phyloP scores from a whole-genome alignment of 23 red algal genomes.

The Agarophyton chilense region DNA sequence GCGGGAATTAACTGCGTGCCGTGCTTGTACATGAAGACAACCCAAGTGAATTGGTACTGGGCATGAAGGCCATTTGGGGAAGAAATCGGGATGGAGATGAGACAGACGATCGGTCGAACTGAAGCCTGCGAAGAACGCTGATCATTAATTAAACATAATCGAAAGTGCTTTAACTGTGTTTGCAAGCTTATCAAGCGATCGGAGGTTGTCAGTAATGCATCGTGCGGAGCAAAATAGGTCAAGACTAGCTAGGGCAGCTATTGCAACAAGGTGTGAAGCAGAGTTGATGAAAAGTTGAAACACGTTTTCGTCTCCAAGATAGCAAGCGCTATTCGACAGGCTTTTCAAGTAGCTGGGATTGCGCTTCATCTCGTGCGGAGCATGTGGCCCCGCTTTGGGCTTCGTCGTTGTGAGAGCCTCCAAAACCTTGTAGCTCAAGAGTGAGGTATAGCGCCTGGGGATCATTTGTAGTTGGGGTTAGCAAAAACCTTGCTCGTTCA shows the following conservation, averaged over 20 bases:
- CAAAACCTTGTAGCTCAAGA: conserved; percentile 55
- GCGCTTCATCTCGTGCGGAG: neutral
- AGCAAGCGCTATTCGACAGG: neutral
- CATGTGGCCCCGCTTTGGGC: neutral
- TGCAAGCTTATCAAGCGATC: conserved; percentile 7
- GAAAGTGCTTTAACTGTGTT: neutral
- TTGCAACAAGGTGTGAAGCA: neutral
- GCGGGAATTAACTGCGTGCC: neutral
- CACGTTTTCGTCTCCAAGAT: neutral
- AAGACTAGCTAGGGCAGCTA: neutral
- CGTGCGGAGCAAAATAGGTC: neutral
- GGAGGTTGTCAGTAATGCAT: neutral
- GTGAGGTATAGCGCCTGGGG: conserved; percentile 56
- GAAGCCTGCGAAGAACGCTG: neutral
- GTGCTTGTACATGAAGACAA: neutral
- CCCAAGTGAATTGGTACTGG: neutral
- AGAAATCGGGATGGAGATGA: neutral
- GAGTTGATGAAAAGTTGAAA: neutral
- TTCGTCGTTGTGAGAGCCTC: neutral
- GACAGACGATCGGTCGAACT: neutral
- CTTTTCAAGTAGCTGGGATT: conserved; percentile 38
- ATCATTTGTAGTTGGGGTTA: conserved; percentile 51
- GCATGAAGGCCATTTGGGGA: neutral
- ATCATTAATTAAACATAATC: neutral
- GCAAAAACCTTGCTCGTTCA: conserved; percentile 35